Evolutionary conservation across 192 early-diverging fungal species (phyloP), one percentile per base, ranked within the genome.

Genomic region (Thoreauomyces humboldtii): DNA sequence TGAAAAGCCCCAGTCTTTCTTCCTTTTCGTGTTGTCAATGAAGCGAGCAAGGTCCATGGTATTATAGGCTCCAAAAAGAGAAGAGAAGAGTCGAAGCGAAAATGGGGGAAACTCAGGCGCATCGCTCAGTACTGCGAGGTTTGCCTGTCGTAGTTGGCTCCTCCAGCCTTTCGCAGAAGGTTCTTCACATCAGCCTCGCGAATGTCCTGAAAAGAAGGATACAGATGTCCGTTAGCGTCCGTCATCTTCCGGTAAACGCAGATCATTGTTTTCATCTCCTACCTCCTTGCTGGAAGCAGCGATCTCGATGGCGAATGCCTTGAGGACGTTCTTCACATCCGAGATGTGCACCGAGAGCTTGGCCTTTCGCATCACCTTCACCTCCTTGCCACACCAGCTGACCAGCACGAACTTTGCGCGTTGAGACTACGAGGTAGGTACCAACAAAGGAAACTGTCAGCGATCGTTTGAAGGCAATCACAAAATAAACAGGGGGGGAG

Each of bases 291-390:
- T 77, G 25, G 65, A 70, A 0, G 89, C 90, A 12, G 83, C 74
- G 21, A 93, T 66, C 71, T 93, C 91, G 43, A 91, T 81, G 4
- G 89, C 85, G 63, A 85, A 91, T 44, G 56, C 74, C 42, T 78
- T 79, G 28, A 92, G 44, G 19, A 90, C 79, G 31, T 76, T 77
- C 80, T 89, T 92, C 37, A 93, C 88, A 37, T 88, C 87, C 21
- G 85, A 69, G 65, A 91, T 89, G 70, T 93, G 91, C 28, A 89
- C 81, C 21, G 85, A 80, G 21, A 93, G 75, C 73, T 88, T 90
- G 45, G 89, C 91, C 56, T 83, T 85, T 11, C 89, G 79, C 89
- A 92, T 91, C 32, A 91, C 77, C 62, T 84, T 84, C 6, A 90
- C 84, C 14, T 74, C 33, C 12, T 77, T 67, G 29, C 89, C 89